Evolutionary conservation across 2,329 filamentous ascomycete genomes (phyloP), one percentile per base, ranked within the genome.

Genomic region (Microcyclospora tardicrescens): DNA sequence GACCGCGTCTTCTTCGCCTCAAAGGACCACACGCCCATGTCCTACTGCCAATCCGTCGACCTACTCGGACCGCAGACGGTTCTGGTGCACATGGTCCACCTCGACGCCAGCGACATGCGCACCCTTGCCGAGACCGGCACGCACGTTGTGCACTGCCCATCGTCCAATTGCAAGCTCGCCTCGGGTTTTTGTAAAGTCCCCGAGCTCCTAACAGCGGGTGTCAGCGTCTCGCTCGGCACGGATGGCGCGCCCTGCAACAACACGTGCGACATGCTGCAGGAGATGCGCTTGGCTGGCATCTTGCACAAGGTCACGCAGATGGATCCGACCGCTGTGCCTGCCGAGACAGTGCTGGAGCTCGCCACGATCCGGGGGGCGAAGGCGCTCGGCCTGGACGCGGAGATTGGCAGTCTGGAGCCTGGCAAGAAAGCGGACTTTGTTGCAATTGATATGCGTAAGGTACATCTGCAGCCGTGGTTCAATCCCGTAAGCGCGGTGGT

Each of bases 191-290:
- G 65, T 16, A 57, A 60, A 5, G 59, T 72, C 0, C 67, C 67
- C 0, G 61, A 65, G 16, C 55, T 72, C 50, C 52, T 68, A 15
- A 42, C 50, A 0, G 58, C 55, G 0, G 59, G 59, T 0, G 61
- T 72, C 5, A 71, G 69, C 42, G 61, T 72, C 6, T 56, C 57
- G 0, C 53, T 73, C 1, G 70, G 69, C 0, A 72, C 69, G 0
- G 69, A 73, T 46, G 69, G 69, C 0, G 69, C 68, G 0, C 69
- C 69, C 0, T 72, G 68, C 49, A 67, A 67, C 28, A 71, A 71
- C 44, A 64, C 63, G 6, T 69, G 68, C 49, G 68, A 71, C 43
- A 61, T 72, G 52, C 49, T 72, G 13, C 65, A 65, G 35, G 69
- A 73, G 53, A 72, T 71, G 66, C 66, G 68, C 36, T 56, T 72